Conservation (phyloP, 139 green algal genomes). For the Chloropicon primus region DNA sequence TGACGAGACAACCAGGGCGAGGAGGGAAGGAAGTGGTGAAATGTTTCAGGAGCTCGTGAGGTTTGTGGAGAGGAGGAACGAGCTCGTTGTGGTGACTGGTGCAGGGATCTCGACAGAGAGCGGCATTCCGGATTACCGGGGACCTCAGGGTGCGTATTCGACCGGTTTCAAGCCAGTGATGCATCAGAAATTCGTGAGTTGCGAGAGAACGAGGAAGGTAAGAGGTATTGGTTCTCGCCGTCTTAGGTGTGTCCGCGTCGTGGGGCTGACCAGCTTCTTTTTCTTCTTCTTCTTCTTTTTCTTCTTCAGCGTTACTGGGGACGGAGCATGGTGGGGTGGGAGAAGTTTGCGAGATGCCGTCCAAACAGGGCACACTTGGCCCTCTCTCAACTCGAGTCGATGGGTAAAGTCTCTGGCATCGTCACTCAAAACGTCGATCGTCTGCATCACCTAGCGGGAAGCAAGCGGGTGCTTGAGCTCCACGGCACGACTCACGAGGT, state of each 20-base stretch:
- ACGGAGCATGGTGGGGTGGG: slow-evolving; percentile 69
- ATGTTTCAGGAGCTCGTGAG: background rate
- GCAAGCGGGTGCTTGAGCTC: slow-evolving; percentile 60
- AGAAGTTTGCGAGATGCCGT: slow-evolving; percentile 37
- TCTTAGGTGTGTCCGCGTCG: too few species aligned
- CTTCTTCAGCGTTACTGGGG: slow-evolving; percentile 89
- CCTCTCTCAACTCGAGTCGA: slow-evolving; percentile 40
- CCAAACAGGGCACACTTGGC: slow-evolving; percentile 58
- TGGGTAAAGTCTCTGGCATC: slow-evolving; percentile 42
- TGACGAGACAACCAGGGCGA: too few species aligned
- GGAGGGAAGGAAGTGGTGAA: too few species aligned
- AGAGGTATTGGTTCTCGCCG: too few species aligned
- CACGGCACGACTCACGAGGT: slow-evolving; percentile 84
- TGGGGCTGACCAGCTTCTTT: too few species aligned
- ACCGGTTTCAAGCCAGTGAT: slow-evolving; percentile 94
- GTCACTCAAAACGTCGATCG: slow-evolving; percentile 96
- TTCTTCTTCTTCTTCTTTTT: too few species aligned
- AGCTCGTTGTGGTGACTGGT: slow-evolving; percentile 29
- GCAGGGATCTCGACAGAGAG: slow-evolving; percentile 63
- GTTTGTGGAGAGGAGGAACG: background rate
- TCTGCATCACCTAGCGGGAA: slow-evolving; percentile 60
- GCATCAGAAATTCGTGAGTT: slow-evolving; percentile 78
- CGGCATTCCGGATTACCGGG: slow-evolving; percentile 82
- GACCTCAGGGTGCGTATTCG: slow-evolving; percentile 71
- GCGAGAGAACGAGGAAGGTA: slow-evolving; percentile 16